These are phyloP conservation scores for Arachnopeziza araneosa DNA, from an alignment of 2,329 filamentous ascomycete species.

Conservation along the genomic window DNA sequence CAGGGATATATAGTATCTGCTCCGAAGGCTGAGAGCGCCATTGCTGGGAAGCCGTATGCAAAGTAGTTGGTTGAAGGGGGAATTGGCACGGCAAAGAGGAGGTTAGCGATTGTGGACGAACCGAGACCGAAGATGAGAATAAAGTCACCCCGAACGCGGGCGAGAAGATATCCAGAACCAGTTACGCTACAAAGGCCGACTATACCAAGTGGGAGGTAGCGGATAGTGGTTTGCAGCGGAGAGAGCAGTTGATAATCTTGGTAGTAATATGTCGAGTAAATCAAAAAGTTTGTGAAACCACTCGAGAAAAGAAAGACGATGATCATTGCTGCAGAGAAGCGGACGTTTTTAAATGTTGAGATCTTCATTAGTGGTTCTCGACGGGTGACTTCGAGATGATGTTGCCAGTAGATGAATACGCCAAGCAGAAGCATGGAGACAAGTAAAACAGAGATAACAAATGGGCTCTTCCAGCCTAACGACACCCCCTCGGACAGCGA, in stretches of 20 bases:
- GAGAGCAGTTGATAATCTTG: slow-evolving; percentile 60
- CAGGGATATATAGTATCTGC: slow-evolving; percentile 63
- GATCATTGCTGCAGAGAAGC: slow-evolving; percentile 57
- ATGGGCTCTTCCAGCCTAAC: slow-evolving; percentile 59
- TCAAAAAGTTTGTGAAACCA: slow-evolving; percentile 61
- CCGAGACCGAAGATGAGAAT: slow-evolving; percentile 45
- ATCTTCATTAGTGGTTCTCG: slow-evolving; percentile 59
- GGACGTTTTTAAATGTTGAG: slow-evolving; percentile 53
- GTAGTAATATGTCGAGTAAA: slow-evolving; percentile 64
- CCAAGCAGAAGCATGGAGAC: slow-evolving; percentile 45
- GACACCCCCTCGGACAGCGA: slow-evolving; percentile 65
- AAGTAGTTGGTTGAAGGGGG: slow-evolving; percentile 57
- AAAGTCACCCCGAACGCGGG: slow-evolving; percentile 41
- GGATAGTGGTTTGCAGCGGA: slow-evolving; percentile 60
- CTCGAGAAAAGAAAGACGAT: slow-evolving; percentile 64
- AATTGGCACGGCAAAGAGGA: slow-evolving; percentile 62
- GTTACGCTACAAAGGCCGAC: slow-evolving; percentile 36
- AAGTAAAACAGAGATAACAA: slow-evolving; percentile 52
- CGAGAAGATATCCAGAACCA: slow-evolving; percentile 22
- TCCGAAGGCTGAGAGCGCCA: slow-evolving; percentile 59
- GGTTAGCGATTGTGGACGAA: slow-evolving; percentile 38
- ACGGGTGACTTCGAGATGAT: slow-evolving; percentile 48
- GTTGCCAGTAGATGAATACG: slow-evolving; percentile 13
- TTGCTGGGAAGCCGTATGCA: slow-evolving; percentile 60
- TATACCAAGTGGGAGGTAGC: slow-evolving; percentile 62